phyloP scores from a whole-genome alignment of 352 stramenopile species.

The Globisporangium takayamanum region DNA sequence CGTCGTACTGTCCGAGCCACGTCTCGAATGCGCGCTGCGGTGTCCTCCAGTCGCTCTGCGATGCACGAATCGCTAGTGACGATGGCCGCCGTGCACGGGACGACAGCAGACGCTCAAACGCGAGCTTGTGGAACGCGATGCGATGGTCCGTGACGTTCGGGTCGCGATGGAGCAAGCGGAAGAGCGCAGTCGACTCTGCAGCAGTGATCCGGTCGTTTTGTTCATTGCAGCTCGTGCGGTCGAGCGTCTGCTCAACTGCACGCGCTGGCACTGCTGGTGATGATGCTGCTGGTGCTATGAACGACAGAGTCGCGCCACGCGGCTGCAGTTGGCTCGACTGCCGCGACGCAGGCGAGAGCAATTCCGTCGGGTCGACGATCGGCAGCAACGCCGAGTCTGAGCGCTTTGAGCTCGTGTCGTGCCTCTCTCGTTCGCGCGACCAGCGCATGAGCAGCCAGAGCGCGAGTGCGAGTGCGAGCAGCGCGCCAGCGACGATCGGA shows the following conservation, averaged over 20 bases:
- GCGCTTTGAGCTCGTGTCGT: neutral
- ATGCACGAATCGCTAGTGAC: neutral
- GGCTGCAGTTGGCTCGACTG: neutral
- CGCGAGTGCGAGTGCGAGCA: conserved; percentile 11
- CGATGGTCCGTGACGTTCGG: conserved; percentile 19
- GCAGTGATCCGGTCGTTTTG: conserved; percentile 2
- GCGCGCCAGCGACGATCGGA: conserved; percentile 16
- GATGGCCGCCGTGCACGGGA: conserved; percentile 10
- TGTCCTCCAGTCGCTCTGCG: neutral
- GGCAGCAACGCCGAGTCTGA: conserved; percentile 4
- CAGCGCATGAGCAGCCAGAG: conserved; percentile 10
- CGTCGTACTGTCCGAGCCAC: conserved; percentile 34
- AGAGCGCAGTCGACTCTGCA: conserved; percentile 21
- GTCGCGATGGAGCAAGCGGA: conserved; percentile 21
- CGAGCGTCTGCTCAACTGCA: neutral
- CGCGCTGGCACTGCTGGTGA: neutral
- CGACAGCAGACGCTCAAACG: conserved; percentile 21
- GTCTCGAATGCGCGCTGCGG: neutral
- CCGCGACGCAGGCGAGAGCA: conserved; percentile 10
- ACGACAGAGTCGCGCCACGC: neutral
- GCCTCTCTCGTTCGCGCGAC: conserved; percentile 3
- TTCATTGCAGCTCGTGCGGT: too few relatives aligned
- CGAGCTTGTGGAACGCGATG: conserved; percentile 34
- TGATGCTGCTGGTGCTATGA: neutral
- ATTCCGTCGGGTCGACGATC: neutral